Conservation (phyloP, 129 eudicot genomes). For the Pulicaria dysenterica region DNA sequence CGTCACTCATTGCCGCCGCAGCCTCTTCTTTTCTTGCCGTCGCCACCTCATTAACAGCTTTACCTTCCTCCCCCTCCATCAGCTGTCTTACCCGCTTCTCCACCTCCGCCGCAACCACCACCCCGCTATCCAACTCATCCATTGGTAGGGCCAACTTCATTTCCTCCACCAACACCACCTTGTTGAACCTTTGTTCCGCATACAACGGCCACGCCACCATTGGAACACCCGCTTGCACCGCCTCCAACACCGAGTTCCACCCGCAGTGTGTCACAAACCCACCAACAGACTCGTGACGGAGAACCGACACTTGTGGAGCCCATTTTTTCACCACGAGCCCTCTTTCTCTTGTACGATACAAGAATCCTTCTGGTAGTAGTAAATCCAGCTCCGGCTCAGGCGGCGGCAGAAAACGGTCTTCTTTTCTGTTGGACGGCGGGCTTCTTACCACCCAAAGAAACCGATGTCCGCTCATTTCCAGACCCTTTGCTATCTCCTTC, state of each 20-base stretch:
- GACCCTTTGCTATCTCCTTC: constrained; percentile 44
- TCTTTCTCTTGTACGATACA: constrained; percentile 21
- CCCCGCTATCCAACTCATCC: constrained; percentile 30
- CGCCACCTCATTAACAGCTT: constrained; percentile 20
- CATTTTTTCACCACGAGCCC: constrained; percentile 44
- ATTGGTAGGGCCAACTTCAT: constrained; percentile 30
- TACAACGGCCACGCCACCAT: constrained; percentile 49
- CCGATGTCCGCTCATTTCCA: constrained; percentile 47
- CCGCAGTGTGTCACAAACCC: constrained; percentile 59
- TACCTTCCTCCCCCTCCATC: constrained; percentile 36
- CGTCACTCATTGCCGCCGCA: constrained; percentile 10
- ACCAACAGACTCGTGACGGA: constrained; percentile 38
- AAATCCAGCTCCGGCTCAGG: constrained; percentile 47
- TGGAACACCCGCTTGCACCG: constrained; percentile 42
- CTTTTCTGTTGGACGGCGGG: constrained; percentile 40
- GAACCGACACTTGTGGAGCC: constrained; percentile 50
- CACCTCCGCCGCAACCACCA: constrained; percentile 29
- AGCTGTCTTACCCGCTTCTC: constrained; percentile 37
- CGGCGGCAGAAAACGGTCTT: constrained; percentile 28
- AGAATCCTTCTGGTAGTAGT: constrained; percentile 42
- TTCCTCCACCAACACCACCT: constrained; percentile 42
- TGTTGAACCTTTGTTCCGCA: constrained; percentile 47
- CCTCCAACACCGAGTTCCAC: constrained; percentile 54
- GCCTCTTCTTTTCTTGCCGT: constrained; percentile 25
- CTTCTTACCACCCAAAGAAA: constrained; percentile 53